These are phyloP conservation scores for Physcia stellaris DNA, from an alignment of 495 filamentous ascomycete species.

Conservation along the genomic window DNA sequence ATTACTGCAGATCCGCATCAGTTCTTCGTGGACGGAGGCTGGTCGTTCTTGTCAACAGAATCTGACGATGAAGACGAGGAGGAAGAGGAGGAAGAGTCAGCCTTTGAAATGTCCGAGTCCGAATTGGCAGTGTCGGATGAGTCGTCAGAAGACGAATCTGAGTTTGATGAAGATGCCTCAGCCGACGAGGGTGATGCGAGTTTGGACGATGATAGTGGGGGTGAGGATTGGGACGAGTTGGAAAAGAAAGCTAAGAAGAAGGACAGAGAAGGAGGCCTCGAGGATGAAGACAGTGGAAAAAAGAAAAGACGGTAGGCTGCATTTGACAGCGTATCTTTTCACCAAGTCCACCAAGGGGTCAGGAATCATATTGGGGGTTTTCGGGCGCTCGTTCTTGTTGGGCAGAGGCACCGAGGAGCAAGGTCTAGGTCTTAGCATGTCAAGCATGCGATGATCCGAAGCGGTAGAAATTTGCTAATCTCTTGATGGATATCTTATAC, in stretches of 20 bases:
- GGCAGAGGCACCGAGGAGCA: too few relatives aligned
- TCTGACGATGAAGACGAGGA: constrained; percentile 72
- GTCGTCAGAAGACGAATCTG: constrained; percentile 74
- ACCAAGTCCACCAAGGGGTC: background rate
- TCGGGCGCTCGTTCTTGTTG: background rate
- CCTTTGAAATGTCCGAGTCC: constrained; percentile 77
- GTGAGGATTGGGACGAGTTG: constrained; percentile 86
- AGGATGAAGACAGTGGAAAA: constrained; percentile 54
- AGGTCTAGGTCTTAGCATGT: too few relatives aligned
- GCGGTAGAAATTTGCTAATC: too few relatives aligned
- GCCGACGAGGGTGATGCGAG: constrained; percentile 62
- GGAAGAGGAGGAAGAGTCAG: constrained; percentile 76
- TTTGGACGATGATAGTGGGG: constrained; percentile 66
- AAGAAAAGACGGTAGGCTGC: constrained; percentile 39
- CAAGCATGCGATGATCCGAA: too few relatives aligned
- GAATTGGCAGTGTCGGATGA: constrained; percentile 70
- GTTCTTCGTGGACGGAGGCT: constrained; percentile 92
- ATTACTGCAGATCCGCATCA: constrained; percentile 82
- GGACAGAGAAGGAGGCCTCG: constrained; percentile 58
- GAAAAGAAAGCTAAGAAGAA: constrained; percentile 83
- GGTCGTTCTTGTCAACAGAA: constrained; percentile 82
- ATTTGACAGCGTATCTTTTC: background rate
- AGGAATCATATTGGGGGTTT: background rate
- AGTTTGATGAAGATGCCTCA: constrained; percentile 84
- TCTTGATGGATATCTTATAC: too few relatives aligned